A percentile compares a stretch with the other conserved stretches of the same genome.
phyloP scores from a whole-genome alignment of 2,329 filamentous ascomycete species.

The Pseudogymnoascus sp. region DNA sequence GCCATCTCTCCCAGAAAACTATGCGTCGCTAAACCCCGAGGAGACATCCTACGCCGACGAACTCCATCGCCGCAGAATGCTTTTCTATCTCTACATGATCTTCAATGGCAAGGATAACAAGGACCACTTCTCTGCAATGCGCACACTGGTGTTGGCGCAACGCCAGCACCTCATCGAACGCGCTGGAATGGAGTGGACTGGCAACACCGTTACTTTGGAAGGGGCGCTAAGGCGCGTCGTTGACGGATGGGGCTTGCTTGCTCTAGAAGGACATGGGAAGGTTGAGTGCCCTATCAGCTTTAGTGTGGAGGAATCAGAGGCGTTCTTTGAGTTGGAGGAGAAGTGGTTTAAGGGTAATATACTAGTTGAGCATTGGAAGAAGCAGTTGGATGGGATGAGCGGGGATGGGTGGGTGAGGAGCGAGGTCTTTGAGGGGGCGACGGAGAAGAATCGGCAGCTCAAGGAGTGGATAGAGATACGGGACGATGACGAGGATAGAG shows the following conservation, averaged over 20 bases:
- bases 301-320: conserved; percentile 3
- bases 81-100: conserved; percentile 28
- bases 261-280: background rate
- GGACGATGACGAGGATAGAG: background rate
- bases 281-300: conserved; percentile 11
- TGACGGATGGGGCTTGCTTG: conserved; percentile 20
- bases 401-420: conserved; percentile 25
- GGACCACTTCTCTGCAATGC: conserved; percentile 23
- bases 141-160: conserved; percentile 19
- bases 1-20: conserved; percentile 19
- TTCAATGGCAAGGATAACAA: conserved; percentile 23
- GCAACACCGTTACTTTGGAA: conserved; percentile 24
- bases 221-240: conserved; percentile 20
- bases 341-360: conserved; percentile 11
- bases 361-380: conserved; percentile 19
- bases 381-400: conserved; percentile 21
- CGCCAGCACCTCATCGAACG: conserved; percentile 21
- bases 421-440: conserved; percentile 20
- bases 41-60: conserved; percentile 20
- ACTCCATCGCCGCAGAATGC: conserved; percentile 23
- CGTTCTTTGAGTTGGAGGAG: conserved; percentile 11
- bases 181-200: conserved; percentile 26
- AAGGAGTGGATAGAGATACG: background rate
- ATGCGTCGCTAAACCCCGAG: conserved; percentile 17
- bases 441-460: conserved; percentile 7